Conservation (phyloP, 306 rosid species). For the Quercus alba region DNA sequence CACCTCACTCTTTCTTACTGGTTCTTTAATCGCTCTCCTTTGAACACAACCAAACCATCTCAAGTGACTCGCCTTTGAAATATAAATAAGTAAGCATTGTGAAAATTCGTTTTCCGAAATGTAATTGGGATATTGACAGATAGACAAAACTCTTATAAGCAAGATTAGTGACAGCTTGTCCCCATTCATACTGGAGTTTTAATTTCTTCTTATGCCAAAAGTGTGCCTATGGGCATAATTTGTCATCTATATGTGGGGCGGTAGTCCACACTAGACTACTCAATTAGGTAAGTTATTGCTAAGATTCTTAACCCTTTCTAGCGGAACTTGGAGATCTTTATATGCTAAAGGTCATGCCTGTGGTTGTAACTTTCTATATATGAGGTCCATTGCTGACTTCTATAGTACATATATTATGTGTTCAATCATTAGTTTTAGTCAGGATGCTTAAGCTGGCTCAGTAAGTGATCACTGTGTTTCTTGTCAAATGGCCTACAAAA, state of each 20-base stretch:
- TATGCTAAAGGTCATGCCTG: not conserved
- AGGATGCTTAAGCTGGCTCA: not conserved
- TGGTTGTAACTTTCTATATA: not conserved
- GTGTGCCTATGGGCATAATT: not conserved
- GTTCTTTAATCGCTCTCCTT: no score
- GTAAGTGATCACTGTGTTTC: no score
- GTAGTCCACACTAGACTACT: not conserved
- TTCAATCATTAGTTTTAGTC: not conserved
- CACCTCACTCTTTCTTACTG: no score
- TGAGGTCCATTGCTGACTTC: not conserved
- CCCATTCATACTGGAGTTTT: not conserved
- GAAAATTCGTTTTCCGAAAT: slow-evolving; percentile 6
- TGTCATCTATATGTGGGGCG: not conserved
- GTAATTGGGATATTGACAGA: not conserved
- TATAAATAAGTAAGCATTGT: not conserved
- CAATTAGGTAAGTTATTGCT: not conserved
- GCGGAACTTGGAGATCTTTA: not conserved
- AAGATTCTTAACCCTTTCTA: not conserved
- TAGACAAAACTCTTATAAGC: not conserved
- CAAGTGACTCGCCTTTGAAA: no score
- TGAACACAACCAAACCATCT: no score
- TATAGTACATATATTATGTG: not conserved
- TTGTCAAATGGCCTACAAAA: not conserved
- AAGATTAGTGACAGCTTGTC: not conserved
- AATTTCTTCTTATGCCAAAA: not conserved